A percentile compares a stretch with the other conserved stretches of the same genome.
phyloP scores from a whole-genome alignment of 139 green algal genomes.

The Asterochloris erici region DNA sequence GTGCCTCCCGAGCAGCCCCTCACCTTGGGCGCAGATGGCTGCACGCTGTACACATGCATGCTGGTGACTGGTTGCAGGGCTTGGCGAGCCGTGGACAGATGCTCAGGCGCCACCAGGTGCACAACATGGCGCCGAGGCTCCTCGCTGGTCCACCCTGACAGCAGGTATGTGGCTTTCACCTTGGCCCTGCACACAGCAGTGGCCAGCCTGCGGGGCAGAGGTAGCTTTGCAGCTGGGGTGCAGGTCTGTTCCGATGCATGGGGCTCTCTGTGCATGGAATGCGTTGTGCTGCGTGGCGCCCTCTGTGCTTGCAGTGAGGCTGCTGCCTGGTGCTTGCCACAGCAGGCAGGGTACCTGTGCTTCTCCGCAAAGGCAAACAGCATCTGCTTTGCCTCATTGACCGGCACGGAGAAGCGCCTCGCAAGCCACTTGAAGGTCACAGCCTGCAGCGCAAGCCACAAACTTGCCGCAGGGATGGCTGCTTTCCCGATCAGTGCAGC shows the following conservation, averaged over 20 bases:
- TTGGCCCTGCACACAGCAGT: conserved; percentile 6
- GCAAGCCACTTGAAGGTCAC: conserved; percentile 54
- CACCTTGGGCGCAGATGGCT: conserved; percentile 40
- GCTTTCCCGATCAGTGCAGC: no score
- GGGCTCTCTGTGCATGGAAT: no score
- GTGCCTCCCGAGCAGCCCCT: not conserved
- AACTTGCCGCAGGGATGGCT: no score
- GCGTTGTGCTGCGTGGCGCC: no score
- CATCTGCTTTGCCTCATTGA: conserved; percentile 39
- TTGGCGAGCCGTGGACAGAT: not conserved
- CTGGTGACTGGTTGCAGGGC: conserved; percentile 28
- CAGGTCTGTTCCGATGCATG: no score
- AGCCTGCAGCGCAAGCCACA: conserved; percentile 16
- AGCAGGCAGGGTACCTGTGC: conserved; percentile 5
- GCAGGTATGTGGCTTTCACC: conserved; percentile 43
- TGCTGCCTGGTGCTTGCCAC: no score
- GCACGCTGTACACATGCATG: conserved; percentile 55
- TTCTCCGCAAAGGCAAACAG: conserved; percentile 29
- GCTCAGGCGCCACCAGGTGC: conserved; percentile 32
- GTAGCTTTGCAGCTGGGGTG: no score
- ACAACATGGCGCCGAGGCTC: conserved; percentile 14
- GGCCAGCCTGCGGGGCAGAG: no score
- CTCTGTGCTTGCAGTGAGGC: no score
- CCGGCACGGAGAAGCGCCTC: conserved; percentile 33
- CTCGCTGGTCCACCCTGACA: conserved; percentile 43